phyloP scores from a whole-genome alignment of 2,329 filamentous ascomycete species.

The Hortaea sp. region DNA sequence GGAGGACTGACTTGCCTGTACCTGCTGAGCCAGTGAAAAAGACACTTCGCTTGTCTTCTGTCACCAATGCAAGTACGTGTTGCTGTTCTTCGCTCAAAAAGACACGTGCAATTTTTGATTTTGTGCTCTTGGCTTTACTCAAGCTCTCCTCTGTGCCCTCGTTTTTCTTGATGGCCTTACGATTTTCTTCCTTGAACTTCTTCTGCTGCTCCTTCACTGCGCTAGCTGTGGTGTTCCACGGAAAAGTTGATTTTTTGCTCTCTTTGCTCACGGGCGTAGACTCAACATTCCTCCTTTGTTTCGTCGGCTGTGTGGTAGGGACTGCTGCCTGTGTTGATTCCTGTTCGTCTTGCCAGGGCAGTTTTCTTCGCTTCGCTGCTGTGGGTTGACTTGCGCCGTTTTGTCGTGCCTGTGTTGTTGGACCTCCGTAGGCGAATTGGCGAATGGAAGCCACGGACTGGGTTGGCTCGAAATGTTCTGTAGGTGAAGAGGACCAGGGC shows the following conservation, averaged over 20 bases:
- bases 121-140: conserved; percentile 35
- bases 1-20: conserved; percentile 93
- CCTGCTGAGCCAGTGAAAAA: conserved; percentile 95
- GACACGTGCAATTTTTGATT: conserved; percentile 45
- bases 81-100: conserved; percentile 79
- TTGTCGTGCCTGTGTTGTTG: conserved; percentile 3
- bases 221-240: conserved; percentile 67
- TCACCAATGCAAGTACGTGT: conserved; percentile 72
- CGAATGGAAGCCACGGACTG: conserved; percentile 1
- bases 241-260: conserved; percentile 32
- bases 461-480: conserved; percentile 27
- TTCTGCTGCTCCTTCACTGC: conserved; percentile 70
- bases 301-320: too few relatives aligned
- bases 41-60: conserved; percentile 71
- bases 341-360: conserved; percentile 7
- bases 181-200: conserved; percentile 54
- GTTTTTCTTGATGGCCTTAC: conserved; percentile 42
- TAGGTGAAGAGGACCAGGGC: conserved; percentile 54
- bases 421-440: neutral
- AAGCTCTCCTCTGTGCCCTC: conserved; percentile 37
- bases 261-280: conserved; percentile 37
- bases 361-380: conserved; percentile 47
- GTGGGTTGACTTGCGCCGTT: conserved; percentile 14
- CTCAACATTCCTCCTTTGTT: neutral
- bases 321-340: neutral